Base-by-base conservation (phyloP, 495 filamentous ascomycete species). In the Pyrenula aspistea region DNA sequence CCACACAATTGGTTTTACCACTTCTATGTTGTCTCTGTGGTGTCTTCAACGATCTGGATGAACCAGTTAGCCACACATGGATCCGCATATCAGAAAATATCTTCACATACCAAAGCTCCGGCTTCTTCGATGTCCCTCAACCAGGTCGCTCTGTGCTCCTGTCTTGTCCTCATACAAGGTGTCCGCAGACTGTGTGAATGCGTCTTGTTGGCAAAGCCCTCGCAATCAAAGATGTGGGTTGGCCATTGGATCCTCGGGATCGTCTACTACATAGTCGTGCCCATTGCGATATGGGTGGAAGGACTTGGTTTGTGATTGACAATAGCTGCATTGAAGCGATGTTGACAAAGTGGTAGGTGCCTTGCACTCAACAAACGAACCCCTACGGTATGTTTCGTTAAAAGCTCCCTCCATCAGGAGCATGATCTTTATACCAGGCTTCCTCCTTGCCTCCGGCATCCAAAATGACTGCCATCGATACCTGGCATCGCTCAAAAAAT, bases 1-100 rank as follows among this genome's bases (percentile, higher is more conserved):
- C 91, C 94, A 2, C 93, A 96, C 67, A 72, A 77, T 54, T 98
- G 84, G 77, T 98, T 98, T 70, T 77, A 71, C 8, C 85, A 91
- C 56, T 98, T 95, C 69, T 98, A 98, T 64, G 63, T 88, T 31
- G 64, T 81, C 21, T 94, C 87, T 0, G 61, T 92, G 1, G 61
- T 72, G 2, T 85, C 83, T 49, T 91, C 85, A 0, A 55, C 84
- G 2, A 88, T 96, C 68, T 96, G 93, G 91, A 76, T 72, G 0
- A 49, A 63, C 42, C 88, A 95, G 66, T 76, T 89, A n/a, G 60
- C 82, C 20, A 65, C 60, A 12, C 70, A 76, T 53, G 89, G 88
- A 1, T 53, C 55, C 1, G 62, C 77, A 15, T 59, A 61, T 25
- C 56, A 65, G 49, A 63, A 63, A 21, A 24, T 52, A 4, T 20